These are phyloP conservation scores for Botryotinia convoluta DNA, from an alignment of 2,329 filamentous ascomycete species.

Conservation along the genomic window DNA sequence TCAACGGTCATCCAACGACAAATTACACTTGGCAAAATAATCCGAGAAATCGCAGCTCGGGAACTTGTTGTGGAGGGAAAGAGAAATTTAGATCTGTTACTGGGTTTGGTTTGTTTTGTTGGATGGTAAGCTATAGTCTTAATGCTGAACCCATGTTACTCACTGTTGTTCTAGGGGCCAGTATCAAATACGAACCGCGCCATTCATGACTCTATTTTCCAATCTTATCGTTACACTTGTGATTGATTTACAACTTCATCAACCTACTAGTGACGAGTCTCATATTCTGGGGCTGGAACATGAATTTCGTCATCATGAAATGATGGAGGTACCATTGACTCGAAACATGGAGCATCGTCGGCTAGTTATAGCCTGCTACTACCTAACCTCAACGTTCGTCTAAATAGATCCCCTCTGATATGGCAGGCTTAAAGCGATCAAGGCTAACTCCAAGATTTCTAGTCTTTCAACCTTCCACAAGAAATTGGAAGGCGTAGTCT, in stretches of 20 bases:
- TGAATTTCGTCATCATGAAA: conserved; percentile 6
- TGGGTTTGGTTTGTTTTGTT: conserved; percentile 7
- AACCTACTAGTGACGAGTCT: conserved; percentile 2
- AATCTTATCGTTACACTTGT: conserved; percentile 6
- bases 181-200: conserved; percentile 3
- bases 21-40: conserved; percentile 41
- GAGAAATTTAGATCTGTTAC: conserved; percentile 40
- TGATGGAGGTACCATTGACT: conserved; percentile 8
- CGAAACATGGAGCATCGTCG: conserved; percentile 10
- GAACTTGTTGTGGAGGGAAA: conserved; percentile 49
- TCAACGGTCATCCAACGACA: conserved; percentile 45
- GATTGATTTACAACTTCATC: conserved; percentile 7
- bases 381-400: conserved; percentile 7
- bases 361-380: conserved; percentile 2
- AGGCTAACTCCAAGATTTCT: neutral
- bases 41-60: conserved; percentile 46
- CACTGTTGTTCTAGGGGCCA: neutral
- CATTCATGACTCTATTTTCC: conserved; percentile 5
- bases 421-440: neutral
- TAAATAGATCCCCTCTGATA: too few relatives aligned
- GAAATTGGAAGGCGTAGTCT: conserved; percentile 9
- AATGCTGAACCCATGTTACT: neutral
- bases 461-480: conserved; percentile 10
- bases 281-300: conserved; percentile 2
- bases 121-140: neutral